A percentile compares a stretch with the other conserved stretches of the same genome.
These are phyloP conservation scores for Pleurotus ostreatus DNA, from an alignment of 768 basidiomycete genomes.

Conservation along the genomic window DNA sequence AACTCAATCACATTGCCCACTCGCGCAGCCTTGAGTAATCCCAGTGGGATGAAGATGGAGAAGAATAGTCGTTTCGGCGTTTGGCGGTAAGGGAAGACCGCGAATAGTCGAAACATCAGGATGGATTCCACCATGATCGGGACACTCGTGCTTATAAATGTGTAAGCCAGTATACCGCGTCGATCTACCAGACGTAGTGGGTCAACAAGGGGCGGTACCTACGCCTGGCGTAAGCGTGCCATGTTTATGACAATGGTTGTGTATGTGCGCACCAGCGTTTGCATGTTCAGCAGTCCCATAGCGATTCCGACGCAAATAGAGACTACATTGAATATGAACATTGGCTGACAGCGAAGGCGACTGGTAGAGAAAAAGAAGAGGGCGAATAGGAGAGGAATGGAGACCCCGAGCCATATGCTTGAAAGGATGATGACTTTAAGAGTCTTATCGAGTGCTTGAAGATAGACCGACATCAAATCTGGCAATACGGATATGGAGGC, in stretches of 20 bases:
- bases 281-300: slow-evolving; percentile 11
- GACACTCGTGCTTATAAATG: slow-evolving; percentile 6
- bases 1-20: slow-evolving; percentile 13
- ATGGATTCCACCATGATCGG: slow-evolving; percentile 21
- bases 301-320: slow-evolving; percentile 16
- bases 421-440: background rate
- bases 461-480: too few relatives aligned
- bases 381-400: slow-evolving; percentile 12
- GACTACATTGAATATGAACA: slow-evolving; percentile 19
- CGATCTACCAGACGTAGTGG: slow-evolving; percentile 1
- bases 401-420: background rate
- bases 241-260: background rate
- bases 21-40: slow-evolving; percentile 16
- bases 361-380: slow-evolving; percentile 19
- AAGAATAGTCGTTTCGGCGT: slow-evolving; percentile 7
- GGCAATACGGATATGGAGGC: too few relatives aligned
- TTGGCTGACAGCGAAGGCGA: slow-evolving; percentile 12
- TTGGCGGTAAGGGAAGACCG: slow-evolving; percentile 15
- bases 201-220: background rate
- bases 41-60: slow-evolving; percentile 15
- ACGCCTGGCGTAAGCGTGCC: background rate
- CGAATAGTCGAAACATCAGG: slow-evolving; percentile 17
- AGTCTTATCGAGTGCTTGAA: background rate
- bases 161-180: slow-evolving; percentile 7
- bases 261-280: background rate